Percentiles rank a stretch among this genome's conserved stretches.
phyloP scores from a whole-genome alignment of 306 rosid species.

The Dicorynia guianensis region DNA sequence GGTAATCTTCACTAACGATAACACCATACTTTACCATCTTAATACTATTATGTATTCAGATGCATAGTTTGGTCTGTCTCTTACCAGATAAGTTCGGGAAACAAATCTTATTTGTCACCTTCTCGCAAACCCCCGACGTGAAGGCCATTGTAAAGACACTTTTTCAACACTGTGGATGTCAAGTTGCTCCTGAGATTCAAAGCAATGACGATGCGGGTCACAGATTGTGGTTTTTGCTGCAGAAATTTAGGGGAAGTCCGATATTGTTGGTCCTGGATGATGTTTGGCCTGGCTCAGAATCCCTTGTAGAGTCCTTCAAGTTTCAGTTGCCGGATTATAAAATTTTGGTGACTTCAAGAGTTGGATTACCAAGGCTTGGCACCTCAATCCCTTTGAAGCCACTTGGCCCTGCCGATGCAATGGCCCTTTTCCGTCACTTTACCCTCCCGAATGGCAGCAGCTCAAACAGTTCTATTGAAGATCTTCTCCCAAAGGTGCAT shows the following conservation, averaged over 20 bases:
- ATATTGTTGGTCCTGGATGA: constrained; percentile 68
- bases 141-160: constrained; percentile 48
- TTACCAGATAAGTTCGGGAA: constrained; percentile 47
- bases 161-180: constrained; percentile 35
- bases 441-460: constrained; percentile 33
- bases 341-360: constrained; percentile 70
- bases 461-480: constrained; percentile 39
- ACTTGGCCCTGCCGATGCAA: constrained; percentile 48
- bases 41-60: no score
- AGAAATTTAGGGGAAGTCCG: constrained; percentile 28
- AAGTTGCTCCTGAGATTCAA: constrained; percentile 47
- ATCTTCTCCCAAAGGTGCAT: constrained; percentile 48
- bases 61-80: not conserved
- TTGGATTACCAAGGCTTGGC: constrained; percentile 49
- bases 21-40: no score
- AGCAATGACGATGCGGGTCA: constrained; percentile 45
- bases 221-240: constrained; percentile 41
- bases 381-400: constrained; percentile 38
- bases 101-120: constrained; percentile 52
- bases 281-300: constrained; percentile 63
- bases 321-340: constrained; percentile 49
- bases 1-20: constrained; percentile 33
- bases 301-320: constrained; percentile 49
- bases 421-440: constrained; percentile 50
- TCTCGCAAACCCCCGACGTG: constrained; percentile 52